A percentile compares a stretch with the other conserved stretches of the same genome.
phyloP scores from a whole-genome alignment of 345 rosid genomes.

The Draba incana region DNA sequence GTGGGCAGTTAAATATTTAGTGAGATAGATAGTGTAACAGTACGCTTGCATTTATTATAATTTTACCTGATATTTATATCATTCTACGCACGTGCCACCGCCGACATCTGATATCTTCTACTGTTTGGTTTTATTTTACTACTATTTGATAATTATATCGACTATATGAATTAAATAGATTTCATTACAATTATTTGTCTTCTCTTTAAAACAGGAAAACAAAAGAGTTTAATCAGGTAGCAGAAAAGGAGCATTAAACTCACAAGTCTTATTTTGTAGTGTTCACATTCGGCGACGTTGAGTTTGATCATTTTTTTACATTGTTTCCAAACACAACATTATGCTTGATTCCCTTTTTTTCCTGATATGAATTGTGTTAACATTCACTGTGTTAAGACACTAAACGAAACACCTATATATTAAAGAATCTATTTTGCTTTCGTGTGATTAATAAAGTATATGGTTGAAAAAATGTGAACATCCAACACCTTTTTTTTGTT shows the following conservation, averaged over 20 bases:
- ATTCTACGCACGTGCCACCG: slow-evolving; percentile 40
- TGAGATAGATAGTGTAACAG: slow-evolving; percentile 35
- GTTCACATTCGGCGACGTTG: not conserved
- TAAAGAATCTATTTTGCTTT: not conserved
- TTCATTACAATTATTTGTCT: not conserved
- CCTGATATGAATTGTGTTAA: not conserved
- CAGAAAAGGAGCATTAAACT: not conserved
- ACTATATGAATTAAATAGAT: not conserved
- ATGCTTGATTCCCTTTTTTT: not conserved
- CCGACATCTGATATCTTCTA: slow-evolving; percentile 36
- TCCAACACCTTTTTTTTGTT: too few relatives aligned
- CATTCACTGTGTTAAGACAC: not conserved
- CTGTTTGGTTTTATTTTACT: slow-evolving; percentile 11
- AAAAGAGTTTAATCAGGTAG: too few relatives aligned
- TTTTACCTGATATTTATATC: slow-evolving; percentile 34
- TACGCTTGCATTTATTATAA: slow-evolving; percentile 36
- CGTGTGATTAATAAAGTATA: not conserved
- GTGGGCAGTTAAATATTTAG: slow-evolving; percentile 40
- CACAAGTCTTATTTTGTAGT: not conserved
- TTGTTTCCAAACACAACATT: not conserved
- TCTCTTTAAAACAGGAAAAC: too few relatives aligned
- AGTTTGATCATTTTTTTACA: not conserved
- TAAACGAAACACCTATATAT: not conserved
- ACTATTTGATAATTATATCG: not conserved
- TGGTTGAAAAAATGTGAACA: too few relatives aligned